Percentiles rank a stretch among this genome's conserved stretches.
These are phyloP conservation scores for Monosporascus ibericus DNA, from an alignment of 2,329 filamentous ascomycete species.

Conservation along the genomic window DNA sequence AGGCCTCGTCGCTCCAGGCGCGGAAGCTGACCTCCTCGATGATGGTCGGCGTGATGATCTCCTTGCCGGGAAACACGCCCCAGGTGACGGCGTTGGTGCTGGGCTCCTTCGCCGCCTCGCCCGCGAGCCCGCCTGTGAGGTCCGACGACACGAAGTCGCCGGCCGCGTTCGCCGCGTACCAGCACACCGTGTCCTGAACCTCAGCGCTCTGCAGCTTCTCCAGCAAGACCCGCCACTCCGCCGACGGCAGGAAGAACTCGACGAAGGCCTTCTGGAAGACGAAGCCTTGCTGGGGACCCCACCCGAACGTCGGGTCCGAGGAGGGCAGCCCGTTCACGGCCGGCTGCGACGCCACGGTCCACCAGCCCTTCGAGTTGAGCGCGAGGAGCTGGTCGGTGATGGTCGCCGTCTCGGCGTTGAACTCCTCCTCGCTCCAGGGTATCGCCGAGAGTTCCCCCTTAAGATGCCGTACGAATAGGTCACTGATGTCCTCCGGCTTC, in stretches of 20 bases:
- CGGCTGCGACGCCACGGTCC: conserved; percentile 93
- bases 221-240: conserved; percentile 65
- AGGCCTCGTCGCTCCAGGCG: conserved; percentile 93
- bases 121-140: conserved; percentile 29
- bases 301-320: conserved; percentile 75
- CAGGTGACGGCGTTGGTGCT: conserved; percentile 93
- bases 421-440: conserved; percentile 88
- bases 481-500: conserved; percentile 64
- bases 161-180: conserved; percentile 74
- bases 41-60: conserved; percentile 93
- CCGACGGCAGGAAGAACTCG: conserved; percentile 79
- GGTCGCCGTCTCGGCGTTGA: conserved; percentile 74
- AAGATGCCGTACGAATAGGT: conserved; percentile 76
- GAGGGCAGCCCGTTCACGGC: conserved; percentile 82
- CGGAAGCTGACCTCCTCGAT: conserved; percentile 92
- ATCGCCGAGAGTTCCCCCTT: conserved; percentile 73
- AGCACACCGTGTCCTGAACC: conserved; percentile 65
- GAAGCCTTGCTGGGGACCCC: conserved; percentile 88
- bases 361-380: conserved; percentile 81
- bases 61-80: conserved; percentile 92
- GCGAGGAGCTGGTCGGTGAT: conserved; percentile 71
- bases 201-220: conserved; percentile 54
- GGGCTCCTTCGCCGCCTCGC: conserved; percentile 28
- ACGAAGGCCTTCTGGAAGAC: conserved; percentile 99
- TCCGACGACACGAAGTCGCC: conserved; percentile 77